A percentile compares a stretch with the other conserved stretches of the same genome.
These are phyloP conservation scores for Aspergillus pseudonomiae DNA, from an alignment of 2,329 filamentous ascomycete species.

Conservation along the genomic window DNA sequence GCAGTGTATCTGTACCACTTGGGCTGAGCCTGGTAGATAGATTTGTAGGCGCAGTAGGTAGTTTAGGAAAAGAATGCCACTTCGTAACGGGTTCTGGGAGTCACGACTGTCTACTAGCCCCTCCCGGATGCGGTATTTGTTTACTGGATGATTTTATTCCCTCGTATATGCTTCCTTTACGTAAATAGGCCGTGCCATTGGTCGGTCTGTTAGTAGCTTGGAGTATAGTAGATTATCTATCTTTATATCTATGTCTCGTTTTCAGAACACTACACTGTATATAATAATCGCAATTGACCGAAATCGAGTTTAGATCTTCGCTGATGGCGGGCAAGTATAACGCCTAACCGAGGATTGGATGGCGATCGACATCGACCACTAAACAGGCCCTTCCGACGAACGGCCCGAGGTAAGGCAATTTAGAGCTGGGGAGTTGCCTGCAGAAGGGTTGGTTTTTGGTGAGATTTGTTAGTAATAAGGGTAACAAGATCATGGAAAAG, in stretches of 20 bases:
- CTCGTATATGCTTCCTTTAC: neutral
- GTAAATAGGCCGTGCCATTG: neutral
- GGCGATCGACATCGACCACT: neutral
- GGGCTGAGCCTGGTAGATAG: neutral
- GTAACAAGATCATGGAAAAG: neutral
- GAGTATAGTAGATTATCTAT: neutral
- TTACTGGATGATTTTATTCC: slow-evolving; percentile 1
- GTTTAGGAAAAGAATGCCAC: neutral
- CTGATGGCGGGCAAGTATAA: neutral
- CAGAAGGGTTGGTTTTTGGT: too few relatives aligned
- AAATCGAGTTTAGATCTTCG: neutral
- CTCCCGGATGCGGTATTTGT: neutral
- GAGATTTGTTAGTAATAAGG: too few relatives aligned
- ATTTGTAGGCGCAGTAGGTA: neutral
- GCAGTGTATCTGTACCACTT: neutral
- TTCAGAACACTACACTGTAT: neutral
- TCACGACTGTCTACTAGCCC: neutral
- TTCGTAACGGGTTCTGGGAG: neutral
- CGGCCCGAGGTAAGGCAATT: neutral
- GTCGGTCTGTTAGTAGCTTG: neutral
- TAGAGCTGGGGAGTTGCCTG: too few relatives aligned
- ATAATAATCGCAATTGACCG: neutral
- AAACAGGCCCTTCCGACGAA: neutral
- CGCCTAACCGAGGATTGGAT: neutral
- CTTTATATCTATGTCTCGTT: neutral